Conservation (phyloP, 1,284 basidiomycete genomes). For the Leccinum solheimii region DNA sequence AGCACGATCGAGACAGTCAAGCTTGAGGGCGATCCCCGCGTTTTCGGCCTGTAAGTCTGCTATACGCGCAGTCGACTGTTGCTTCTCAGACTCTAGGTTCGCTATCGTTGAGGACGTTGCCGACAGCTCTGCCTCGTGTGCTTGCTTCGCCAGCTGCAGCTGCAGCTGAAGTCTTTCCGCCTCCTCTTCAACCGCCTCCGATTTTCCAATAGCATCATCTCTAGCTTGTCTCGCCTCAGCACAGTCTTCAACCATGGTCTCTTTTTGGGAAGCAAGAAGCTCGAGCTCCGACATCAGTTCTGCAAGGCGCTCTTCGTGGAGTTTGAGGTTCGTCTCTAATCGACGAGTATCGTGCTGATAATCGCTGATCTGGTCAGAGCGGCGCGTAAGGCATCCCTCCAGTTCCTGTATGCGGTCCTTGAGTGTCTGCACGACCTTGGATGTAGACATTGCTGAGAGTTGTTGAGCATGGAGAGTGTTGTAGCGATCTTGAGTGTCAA, state of each 20-base stretch:
- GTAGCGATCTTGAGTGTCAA: constrained; percentile 57
- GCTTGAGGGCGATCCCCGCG: constrained; percentile 13
- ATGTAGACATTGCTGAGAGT: constrained; percentile 57
- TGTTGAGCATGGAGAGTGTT: constrained; percentile 61
- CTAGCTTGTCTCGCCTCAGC: constrained; percentile 68
- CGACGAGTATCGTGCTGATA: constrained; percentile 74
- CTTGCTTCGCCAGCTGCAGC: constrained; percentile 5
- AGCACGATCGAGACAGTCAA: constrained; percentile 17
- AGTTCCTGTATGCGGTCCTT: constrained; percentile 64
- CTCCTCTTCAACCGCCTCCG: constrained; percentile 46
- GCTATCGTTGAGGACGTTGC: constrained; percentile 18
- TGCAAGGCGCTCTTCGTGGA: constrained; percentile 68
- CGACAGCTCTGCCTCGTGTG: constrained; percentile 23
- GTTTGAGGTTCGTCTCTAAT: constrained; percentile 65
- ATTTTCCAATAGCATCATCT: constrained; percentile 52
- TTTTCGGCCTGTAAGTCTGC: constrained; percentile 21
- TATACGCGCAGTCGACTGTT: constrained; percentile 13
- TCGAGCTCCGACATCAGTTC: constrained; percentile 71
- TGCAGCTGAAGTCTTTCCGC: constrained; percentile 59
- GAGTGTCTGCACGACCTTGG: constrained; percentile 53
- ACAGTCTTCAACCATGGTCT: constrained; percentile 79
- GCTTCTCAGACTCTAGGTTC: constrained; percentile 17
- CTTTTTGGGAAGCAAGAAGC: constrained; percentile 60
- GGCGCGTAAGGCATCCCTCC: constrained; percentile 56
- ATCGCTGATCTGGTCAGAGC: constrained; percentile 68